Conservation (phyloP, 345 rosid species). For the Hibiscus syriacus region DNA sequence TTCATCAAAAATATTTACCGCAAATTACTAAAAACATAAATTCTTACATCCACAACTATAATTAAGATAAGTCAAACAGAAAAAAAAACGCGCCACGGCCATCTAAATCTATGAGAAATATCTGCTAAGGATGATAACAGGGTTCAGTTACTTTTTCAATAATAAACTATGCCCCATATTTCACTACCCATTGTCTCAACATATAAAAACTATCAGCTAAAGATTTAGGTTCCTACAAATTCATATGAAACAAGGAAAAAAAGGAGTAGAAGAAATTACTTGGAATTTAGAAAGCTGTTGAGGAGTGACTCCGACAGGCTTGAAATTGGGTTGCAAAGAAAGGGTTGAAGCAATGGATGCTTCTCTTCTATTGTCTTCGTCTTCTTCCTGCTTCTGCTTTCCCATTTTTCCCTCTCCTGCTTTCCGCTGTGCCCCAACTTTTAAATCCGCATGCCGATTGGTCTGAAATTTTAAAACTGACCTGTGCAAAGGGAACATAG, state of each 20-base stretch:
- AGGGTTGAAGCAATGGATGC: slow-evolving; percentile 38
- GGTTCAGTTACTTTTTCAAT: background rate
- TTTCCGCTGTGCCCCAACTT: background rate
- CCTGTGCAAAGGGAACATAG: too few relatives aligned
- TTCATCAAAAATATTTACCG: background rate
- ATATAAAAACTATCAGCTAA: background rate
- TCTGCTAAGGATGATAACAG: background rate
- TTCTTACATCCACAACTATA: background rate
- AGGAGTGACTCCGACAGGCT: slow-evolving; percentile 26
- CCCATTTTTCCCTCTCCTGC: background rate
- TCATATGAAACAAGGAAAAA: background rate
- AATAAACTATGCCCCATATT: background rate
- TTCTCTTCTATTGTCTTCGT: slow-evolving; percentile 51
- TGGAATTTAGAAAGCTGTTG: slow-evolving; percentile 53
- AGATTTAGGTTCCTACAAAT: background rate
- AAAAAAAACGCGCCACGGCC: background rate
- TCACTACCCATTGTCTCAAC: background rate
- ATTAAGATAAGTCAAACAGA: background rate
- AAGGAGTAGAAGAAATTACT: slow-evolving; percentile 15
- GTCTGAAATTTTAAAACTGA: too few relatives aligned
- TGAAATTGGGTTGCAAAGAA: slow-evolving; percentile 36
- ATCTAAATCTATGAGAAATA: background rate
- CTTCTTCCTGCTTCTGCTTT: slow-evolving; percentile 14
- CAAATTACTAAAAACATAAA: background rate
- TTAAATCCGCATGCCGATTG: background rate